Percentiles rank a stretch among this genome's conserved stretches.
Conservation (phyloP, 176 grass and related monocot genomes). For the Oryza meyeriana region DNA sequence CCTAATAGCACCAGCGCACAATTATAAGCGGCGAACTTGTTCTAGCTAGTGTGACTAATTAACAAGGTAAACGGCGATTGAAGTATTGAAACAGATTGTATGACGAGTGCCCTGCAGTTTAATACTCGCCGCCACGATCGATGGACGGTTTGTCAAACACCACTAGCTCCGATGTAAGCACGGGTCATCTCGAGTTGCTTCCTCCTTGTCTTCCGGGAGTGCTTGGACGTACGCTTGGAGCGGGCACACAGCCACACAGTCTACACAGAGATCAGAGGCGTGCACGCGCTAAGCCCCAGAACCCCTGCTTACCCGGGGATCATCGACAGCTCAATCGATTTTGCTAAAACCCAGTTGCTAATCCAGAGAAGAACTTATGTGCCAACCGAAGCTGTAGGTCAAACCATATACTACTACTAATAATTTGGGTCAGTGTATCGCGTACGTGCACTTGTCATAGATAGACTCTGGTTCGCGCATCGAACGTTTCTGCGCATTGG, state of each 20-base stretch:
- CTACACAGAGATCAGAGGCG: no score
- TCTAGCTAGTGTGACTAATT: background rate
- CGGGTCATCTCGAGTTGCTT: conserved; percentile 25
- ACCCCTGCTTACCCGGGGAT: conserved; percentile 31
- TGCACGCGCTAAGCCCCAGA: background rate
- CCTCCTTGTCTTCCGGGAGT: conserved; percentile 37
- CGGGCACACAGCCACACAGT: background rate
- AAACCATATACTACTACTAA: background rate
- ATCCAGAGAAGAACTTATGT: conserved; percentile 25
- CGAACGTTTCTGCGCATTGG: no score
- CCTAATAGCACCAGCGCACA: background rate
- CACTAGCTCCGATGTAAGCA: background rate
- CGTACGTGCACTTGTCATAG: background rate
- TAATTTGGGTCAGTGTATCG: background rate
- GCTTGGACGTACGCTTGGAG: background rate
- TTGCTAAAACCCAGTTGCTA: conserved; percentile 14
- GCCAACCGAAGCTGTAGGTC: background rate
- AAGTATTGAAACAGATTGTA: background rate
- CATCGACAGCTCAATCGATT: background rate
- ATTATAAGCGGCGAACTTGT: no score
- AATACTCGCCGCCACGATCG: background rate
- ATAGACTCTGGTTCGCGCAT: no score
- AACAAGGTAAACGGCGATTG: background rate
- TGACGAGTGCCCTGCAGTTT: background rate
- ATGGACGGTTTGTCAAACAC: background rate